Conservation (phyloP, 345 rosid species). For the Reutealis trisperma region DNA sequence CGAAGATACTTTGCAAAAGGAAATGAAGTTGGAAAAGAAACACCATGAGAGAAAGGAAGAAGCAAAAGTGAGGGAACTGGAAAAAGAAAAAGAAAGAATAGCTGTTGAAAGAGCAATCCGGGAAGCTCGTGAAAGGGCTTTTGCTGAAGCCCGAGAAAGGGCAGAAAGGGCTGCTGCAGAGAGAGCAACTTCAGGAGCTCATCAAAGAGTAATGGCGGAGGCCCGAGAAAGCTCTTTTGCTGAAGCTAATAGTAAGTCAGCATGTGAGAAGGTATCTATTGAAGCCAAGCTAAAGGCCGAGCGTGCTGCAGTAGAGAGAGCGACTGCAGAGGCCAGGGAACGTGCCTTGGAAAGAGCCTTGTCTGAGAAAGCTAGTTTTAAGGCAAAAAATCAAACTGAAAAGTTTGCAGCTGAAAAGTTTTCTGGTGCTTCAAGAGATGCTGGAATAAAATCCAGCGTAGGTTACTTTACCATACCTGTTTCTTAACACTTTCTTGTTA, state of each 20-base stretch:
- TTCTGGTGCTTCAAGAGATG: constrained; percentile 50
- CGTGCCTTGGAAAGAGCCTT: constrained; percentile 87
- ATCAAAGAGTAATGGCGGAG: constrained; percentile 52
- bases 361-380: constrained; percentile 54
- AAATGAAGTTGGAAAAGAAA: constrained; percentile 41
- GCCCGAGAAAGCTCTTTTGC: constrained; percentile 53
- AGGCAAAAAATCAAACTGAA: constrained; percentile 50
- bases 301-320: constrained; percentile 96
- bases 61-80: constrained; percentile 53
- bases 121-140: constrained; percentile 95
- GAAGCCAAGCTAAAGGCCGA: constrained; percentile 80
- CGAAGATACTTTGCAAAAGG: constrained; percentile 41
- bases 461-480: constrained; percentile 7
- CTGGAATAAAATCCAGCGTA: constrained; percentile 22
- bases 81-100: constrained; percentile 65
- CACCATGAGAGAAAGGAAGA: constrained; percentile 46
- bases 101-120: constrained; percentile 92
- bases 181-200: constrained; percentile 65
- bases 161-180: constrained; percentile 64
- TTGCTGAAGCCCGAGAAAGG: constrained; percentile 78
- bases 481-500: background rate
- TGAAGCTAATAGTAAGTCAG: constrained; percentile 46
- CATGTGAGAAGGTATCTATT: constrained; percentile 43
- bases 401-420: constrained; percentile 49
- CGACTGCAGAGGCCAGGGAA: constrained; percentile 85